Base-by-base conservation (phyloP, 441 rosid genomes). In the Raphanus hybrid region DNA sequence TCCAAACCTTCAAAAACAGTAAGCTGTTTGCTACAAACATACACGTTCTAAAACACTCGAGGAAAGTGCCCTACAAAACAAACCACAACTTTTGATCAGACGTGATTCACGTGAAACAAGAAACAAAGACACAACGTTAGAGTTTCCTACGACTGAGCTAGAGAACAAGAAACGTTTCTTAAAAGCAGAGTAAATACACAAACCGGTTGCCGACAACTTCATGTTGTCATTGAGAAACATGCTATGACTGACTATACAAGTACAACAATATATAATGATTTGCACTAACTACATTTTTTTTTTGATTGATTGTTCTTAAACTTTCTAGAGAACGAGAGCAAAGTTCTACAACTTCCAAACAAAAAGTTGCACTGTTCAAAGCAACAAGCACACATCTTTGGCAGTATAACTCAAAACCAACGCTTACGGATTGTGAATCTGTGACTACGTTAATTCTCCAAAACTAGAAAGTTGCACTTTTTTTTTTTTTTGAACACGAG, bases 1-100 rank as follows among this genome's bases (percentile, higher is more conserved):
- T 41, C 70, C 71, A 69, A 74, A 69, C 64, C 75, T 55, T 79
- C 75, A 69, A 43, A 61, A 79, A 69, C 45, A n/a, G 54, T 74
- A 74, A 54, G 78, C 75, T 23, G 41, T 64, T 37, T 74, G 72
- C 71, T 29, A 74, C 68, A 58, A 65, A 39, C 54, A 16, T 34
- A 18, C 54, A 73, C 48, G 20, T 48, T 32, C 39, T 41, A 12
- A 61, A 67, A 73, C 74, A 52, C 74, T 61, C 32, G 14, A 52
- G 60, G 66, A 69, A 73, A 61, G 10, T 1, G 8, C 4, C 61
- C 81, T 78, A 43, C 66, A 73, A 68, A 62, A 12, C 32, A 73
- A 78, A 11, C 70, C 9, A 78, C 54, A 78, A 16, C 54, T 62
- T 69, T 29, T 5, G 3, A 68, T 78, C 61, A 68, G 69, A 4